These are phyloP conservation scores for Ceratopteris richardii DNA, from an alignment of 75 land plant genomes.

Conservation along the genomic window DNA sequence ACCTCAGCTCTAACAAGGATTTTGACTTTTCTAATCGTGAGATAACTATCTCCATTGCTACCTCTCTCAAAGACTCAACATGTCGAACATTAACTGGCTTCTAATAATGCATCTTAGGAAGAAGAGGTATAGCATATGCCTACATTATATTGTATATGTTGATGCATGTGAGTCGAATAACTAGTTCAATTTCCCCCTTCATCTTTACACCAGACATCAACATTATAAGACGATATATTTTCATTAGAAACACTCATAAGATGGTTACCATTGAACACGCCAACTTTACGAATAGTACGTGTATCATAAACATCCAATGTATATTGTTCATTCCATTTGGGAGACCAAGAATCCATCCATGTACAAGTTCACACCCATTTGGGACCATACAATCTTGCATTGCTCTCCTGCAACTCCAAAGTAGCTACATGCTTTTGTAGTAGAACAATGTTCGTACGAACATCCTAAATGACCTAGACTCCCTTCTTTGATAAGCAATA, in stretches of 20 bases:
- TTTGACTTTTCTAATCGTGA: conserved; percentile 49
- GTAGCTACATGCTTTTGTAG: too few relatives aligned
- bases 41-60: conserved; percentile 45
- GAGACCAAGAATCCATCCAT: conserved; percentile 21
- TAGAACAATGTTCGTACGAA: too few relatives aligned
- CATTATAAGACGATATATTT: conserved; percentile 47
- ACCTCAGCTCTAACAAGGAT: conserved; percentile 64
- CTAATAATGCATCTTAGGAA: conserved; percentile 75
- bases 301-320: conserved; percentile 75
- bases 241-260: conserved; percentile 9
- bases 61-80: conserved; percentile 47
- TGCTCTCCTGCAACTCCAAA: too few relatives aligned
- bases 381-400: conserved; percentile 45
- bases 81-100: conserved; percentile 41
- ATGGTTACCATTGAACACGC: conserved; percentile 56
- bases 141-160: conserved; percentile 44
- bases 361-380: conserved; percentile 49
- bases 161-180: conserved; percentile 51
- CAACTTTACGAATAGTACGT: conserved; percentile 61
- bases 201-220: conserved; percentile 62
- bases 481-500: too few relatives aligned
- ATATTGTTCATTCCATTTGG: conserved; percentile 49
- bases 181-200: conserved; percentile 70
- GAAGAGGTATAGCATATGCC: conserved; percentile 36
- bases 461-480: too few relatives aligned